These are phyloP conservation scores for Coemansia reversa DNA, from an alignment of 192 early-diverging fungal genomes.

Conservation along the genomic window DNA sequence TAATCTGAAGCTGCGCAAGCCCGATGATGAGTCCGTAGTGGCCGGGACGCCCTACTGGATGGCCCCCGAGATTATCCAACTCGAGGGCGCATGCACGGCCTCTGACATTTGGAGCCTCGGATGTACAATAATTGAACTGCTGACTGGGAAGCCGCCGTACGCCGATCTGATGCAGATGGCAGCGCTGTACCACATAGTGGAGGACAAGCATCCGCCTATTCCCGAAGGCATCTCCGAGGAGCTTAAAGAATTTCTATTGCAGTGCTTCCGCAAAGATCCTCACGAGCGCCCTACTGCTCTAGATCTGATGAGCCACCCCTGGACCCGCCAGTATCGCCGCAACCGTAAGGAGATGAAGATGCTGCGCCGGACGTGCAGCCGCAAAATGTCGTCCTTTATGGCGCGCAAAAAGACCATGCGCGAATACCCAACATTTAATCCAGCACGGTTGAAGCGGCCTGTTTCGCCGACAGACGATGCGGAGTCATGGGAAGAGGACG, in stretches of 20 bases:
- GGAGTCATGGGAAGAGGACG: conserved; percentile 6
- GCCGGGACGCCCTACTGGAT: conserved; percentile 89
- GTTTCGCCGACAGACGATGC: not conserved
- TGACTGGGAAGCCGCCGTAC: conserved; percentile 93
- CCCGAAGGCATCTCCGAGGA: conserved; percentile 78
- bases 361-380: conserved; percentile 54
- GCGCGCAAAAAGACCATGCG: conserved; percentile 18
- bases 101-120: conserved; percentile 97
- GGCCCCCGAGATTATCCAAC: conserved; percentile 90
- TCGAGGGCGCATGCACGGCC: conserved; percentile 80
- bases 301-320: conserved; percentile 72
- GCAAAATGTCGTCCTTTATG: conserved; percentile 53
- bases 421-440: conserved; percentile 45
- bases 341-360: conserved; percentile 55
- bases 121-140: conserved; percentile 89
- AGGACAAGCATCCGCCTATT: conserved; percentile 83
- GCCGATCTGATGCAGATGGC: conserved; percentile 81
- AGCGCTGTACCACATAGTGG: conserved; percentile 92
- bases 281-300: conserved; percentile 68
- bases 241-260: conserved; percentile 75
- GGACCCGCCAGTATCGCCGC: conserved; percentile 60
- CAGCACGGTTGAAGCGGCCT: conserved; percentile 25
- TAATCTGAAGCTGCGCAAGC: conserved; percentile 72
- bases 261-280: conserved; percentile 85
- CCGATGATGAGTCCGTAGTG: conserved; percentile 67